Base-by-base conservation (phyloP, 1,284 basidiomycete genomes). In the Mycena sp. region DNA sequence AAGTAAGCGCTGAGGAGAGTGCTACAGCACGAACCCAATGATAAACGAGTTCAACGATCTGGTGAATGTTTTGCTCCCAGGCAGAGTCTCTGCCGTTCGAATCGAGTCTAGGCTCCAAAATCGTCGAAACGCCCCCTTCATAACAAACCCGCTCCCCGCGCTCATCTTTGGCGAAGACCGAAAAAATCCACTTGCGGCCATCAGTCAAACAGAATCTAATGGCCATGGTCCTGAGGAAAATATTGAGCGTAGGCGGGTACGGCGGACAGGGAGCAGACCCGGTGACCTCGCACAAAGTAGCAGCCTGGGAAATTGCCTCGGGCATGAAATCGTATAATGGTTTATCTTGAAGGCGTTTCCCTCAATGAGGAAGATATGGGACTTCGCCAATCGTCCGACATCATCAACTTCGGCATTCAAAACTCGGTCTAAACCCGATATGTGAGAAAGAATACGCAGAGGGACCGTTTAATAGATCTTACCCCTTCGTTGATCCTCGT, bases 151-250 rank as follows among this genome's bases (percentile, higher is more conserved):
- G 7, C 32, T 35, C 32, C 32, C 32, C 32, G 32, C 32, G 32
- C 32, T 35, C 32, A 35, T 35, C 32, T 35, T 35, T 35, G 32
- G 14, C 28, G 29, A 58, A 58, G 10, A 58, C 46, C 21, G 37
- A 50, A 41, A 58, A 58, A 32, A 58, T 50, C 56, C 56, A 58
- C 38, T 43, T 58, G 37, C 48, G 56, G 28, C 56, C 46, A 35
- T 58, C 56, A 10, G 56, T 58, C 37, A 58, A 35, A 26, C 56
- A 58, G 23, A 58, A 50, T 44, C 40, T 32, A 4, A 58, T 35
- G 12, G 56, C 26, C 35, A 4, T 40, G 28, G 46, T 50, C 4
- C 56, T 58, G 29, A 38, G 21, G 35, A 29, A 48, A 12, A 48
- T 28, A 21, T 7, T 57, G 16, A 48, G 23, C 32, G 25, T 46